Evolutionary conservation across 192 early-diverging fungal species (phyloP).

Genomic region (Backusella sp.): DNA sequence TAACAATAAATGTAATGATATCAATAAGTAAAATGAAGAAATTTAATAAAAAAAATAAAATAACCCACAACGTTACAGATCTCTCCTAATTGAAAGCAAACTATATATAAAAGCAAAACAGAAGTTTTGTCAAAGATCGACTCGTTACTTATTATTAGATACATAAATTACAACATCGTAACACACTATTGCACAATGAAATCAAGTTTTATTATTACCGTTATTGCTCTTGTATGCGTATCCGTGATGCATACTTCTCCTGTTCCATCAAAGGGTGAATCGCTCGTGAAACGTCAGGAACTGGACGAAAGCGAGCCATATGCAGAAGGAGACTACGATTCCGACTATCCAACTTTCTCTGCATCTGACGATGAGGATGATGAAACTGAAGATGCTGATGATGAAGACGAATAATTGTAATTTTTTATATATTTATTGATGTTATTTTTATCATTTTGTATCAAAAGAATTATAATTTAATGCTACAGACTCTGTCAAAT

Average conservation of each 20-base stretch:
- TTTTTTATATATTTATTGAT: not conserved
- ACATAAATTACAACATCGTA: not conserved
- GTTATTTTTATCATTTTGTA: not conserved
- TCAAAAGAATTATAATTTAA: slow-evolving; percentile 3
- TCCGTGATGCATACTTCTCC: not conserved
- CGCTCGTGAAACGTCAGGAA: not conserved
- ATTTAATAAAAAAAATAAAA: not conserved
- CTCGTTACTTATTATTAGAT: not conserved
- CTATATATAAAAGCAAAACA: not conserved
- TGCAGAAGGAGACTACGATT: not conserved
- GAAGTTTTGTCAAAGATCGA: not conserved
- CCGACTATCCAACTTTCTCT: not conserved
- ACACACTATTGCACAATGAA: not conserved
- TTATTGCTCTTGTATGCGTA: not conserved
- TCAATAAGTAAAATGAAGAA: not conserved
- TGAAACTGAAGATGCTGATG: not conserved
- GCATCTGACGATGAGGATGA: not conserved
- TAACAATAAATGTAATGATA: not conserved
- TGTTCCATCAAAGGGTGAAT: slow-evolving; percentile 3
- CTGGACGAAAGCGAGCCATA: not conserved
- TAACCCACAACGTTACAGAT: not conserved
- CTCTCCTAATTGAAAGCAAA: not conserved
- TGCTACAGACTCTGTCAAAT: not conserved
- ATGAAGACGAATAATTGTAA: not conserved
- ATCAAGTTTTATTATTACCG: not conserved